phyloP scores from a whole-genome alignment of 495 filamentous ascomycete species.

The Penicillium herquei region DNA sequence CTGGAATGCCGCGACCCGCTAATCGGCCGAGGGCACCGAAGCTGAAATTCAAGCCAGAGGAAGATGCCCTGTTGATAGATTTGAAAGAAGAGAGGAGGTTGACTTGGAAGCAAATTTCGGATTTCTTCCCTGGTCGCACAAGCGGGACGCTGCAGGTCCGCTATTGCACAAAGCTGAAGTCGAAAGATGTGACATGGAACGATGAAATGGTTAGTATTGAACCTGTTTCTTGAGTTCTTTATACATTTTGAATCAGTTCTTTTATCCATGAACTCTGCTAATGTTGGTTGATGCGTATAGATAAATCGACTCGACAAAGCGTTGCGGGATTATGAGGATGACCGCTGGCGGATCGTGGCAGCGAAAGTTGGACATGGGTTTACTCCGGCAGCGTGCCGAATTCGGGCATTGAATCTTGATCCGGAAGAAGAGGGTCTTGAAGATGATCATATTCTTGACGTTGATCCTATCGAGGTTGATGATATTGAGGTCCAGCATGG shows the following conservation, averaged over 20 bases:
- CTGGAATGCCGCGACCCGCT: slow-evolving; percentile 78
- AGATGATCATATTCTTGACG: neutral
- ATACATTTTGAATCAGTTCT: slow-evolving; percentile 14
- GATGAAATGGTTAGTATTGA: slow-evolving; percentile 68
- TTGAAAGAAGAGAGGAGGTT: slow-evolving; percentile 90
- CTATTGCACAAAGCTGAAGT: slow-evolving; percentile 91
- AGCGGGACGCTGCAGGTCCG: slow-evolving; percentile 88
- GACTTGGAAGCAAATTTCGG: slow-evolving; percentile 94
- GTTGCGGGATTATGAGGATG: slow-evolving; percentile 83
- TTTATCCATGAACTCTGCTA: neutral
- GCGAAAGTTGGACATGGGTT: slow-evolving; percentile 84
- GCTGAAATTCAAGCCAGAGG: slow-evolving; percentile 85
- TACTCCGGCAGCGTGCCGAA: slow-evolving; percentile 78
- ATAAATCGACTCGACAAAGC: slow-evolving; percentile 75
- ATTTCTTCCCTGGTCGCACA: slow-evolving; percentile 87
- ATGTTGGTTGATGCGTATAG: slow-evolving; percentile 37
- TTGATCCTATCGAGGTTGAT: neutral
- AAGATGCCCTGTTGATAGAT: slow-evolving; percentile 79
- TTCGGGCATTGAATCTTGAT: slow-evolving; percentile 53
- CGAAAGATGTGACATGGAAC: slow-evolving; percentile 88
- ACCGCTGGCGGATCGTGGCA: slow-evolving; percentile 85
- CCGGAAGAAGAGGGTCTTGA: neutral
- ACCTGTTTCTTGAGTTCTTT: neutral
- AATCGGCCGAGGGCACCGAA: slow-evolving; percentile 77
- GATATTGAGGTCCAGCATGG: too few relatives aligned